Percentiles rank a stretch among this genome's conserved stretches.
Conservation (phyloP, 2,329 filamentous ascomycete genomes). For the Pestalotiopsis sp. region DNA sequence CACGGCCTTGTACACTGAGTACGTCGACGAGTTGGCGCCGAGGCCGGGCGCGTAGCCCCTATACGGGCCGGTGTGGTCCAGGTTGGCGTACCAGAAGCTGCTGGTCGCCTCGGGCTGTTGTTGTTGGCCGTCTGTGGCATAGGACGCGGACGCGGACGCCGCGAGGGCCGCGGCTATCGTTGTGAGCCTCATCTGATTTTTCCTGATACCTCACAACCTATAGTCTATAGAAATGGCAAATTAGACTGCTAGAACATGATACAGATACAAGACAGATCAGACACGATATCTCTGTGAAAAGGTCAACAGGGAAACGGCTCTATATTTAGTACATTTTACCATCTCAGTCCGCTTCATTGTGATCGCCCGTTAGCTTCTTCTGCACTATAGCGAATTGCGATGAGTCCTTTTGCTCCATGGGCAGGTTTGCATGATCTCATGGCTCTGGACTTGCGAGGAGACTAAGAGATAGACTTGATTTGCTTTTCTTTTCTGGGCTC, state of each 20-base stretch:
- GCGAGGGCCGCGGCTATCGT: not conserved
- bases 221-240: not conserved
- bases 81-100: conserved; percentile 43
- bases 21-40: conserved; percentile 36
- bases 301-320: not conserved
- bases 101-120: not conserved
- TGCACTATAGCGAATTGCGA: not conserved
- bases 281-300: not conserved
- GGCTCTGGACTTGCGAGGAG: not conserved
- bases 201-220: not conserved
- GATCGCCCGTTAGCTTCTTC: not conserved
- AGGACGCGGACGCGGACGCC: not conserved
- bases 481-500: too few relatives aligned
- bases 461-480: not conserved
- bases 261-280: not conserved
- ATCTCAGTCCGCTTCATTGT: not conserved
- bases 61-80: conserved; percentile 39
- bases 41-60: conserved; percentile 45
- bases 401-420: not conserved
- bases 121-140: not conserved
- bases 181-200: not conserved
- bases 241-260: not conserved
- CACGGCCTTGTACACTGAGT: conserved; percentile 41
- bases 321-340: not conserved
- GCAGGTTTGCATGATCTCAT: not conserved